Percentiles rank a stretch among this genome's conserved stretches.
Evolutionary conservation across 1,284 basidiomycete genomes (phyloP).

Genomic region (Pisolithus thermaeus): DNA sequence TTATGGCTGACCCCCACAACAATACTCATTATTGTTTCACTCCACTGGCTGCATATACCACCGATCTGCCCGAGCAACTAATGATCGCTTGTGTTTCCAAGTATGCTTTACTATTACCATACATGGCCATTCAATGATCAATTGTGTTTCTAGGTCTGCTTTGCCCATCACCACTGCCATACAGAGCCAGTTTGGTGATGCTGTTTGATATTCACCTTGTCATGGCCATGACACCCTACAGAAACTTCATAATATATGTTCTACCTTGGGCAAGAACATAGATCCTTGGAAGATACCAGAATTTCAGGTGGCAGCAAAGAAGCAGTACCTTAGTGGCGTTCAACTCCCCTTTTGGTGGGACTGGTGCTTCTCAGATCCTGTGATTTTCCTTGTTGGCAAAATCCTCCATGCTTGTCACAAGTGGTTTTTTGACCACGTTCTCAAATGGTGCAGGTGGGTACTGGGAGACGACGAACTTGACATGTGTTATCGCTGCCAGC

Average conservation of each 20-base stretch:
- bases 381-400: conserved; percentile 6
- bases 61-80: conserved; percentile 4
- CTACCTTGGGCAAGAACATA: not conserved
- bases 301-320: not conserved
- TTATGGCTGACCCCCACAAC: conserved; percentile 2
- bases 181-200: not conserved
- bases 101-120: no score
- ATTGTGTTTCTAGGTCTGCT: no score
- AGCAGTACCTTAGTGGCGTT: conserved; percentile 2
- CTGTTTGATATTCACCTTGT: not conserved
- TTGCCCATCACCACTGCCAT: not conserved
- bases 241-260: not conserved
- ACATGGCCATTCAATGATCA: no score
- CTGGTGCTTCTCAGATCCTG: conserved; percentile 1
- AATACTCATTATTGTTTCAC: not conserved
- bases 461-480: conserved; percentile 1
- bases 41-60: conserved; percentile 1
- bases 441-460: conserved; percentile 8
- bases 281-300: conserved; percentile 2
- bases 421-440: conserved; percentile 5
- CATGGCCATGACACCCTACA: not conserved
- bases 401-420: conserved; percentile 3
- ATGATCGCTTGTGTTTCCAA: not conserved
- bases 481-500: not conserved
- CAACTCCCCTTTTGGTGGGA: conserved; percentile 5